Evolutionary conservation across 371 early-diverging fungal species (phyloP).

Genomic region (Mortierella polycephala): DNA sequence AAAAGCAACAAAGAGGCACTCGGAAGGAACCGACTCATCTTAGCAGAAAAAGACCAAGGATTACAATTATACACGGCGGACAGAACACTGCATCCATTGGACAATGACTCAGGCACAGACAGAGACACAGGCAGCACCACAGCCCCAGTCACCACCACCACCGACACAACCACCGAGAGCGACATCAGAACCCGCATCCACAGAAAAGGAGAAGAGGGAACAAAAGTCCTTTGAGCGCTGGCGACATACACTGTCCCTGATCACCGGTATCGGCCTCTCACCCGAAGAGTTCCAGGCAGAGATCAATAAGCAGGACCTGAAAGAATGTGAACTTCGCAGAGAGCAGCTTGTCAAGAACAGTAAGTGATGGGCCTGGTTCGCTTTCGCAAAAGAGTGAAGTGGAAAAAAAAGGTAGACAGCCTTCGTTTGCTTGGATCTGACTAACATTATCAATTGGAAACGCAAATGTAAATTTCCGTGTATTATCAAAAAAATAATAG

Average conservation of each 20-base stretch:
- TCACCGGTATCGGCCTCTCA: constrained; percentile 73
- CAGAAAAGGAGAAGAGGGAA: constrained; percentile 34
- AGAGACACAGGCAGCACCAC: neutral
- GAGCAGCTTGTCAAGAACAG: constrained; percentile 77
- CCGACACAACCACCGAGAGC: neutral
- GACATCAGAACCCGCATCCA: neutral
- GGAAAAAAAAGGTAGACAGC: neutral
- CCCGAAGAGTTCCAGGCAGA: constrained; percentile 63
- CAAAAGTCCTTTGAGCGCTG: constrained; percentile 62
- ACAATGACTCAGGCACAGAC: constrained; percentile 12
- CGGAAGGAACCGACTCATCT: no score
- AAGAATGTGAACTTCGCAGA: constrained; percentile 78
- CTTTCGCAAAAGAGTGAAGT: neutral
- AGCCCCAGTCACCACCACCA: constrained; percentile 1
- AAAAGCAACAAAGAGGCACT: no score
- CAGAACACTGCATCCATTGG: no score
- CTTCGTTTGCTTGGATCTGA: no score
- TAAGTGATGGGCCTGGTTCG: constrained; percentile 36
- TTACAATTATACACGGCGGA: no score
- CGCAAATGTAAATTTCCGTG: no score
- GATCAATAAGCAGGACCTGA: constrained; percentile 64
- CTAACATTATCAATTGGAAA: no score
- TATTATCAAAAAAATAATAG: constrained; percentile 42
- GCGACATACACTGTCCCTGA: constrained; percentile 64
- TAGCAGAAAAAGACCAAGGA: no score